Evolutionary conservation across 768 basidiomycete genomes (phyloP).

Genomic region (Dioszegia aurantiaca): DNA sequence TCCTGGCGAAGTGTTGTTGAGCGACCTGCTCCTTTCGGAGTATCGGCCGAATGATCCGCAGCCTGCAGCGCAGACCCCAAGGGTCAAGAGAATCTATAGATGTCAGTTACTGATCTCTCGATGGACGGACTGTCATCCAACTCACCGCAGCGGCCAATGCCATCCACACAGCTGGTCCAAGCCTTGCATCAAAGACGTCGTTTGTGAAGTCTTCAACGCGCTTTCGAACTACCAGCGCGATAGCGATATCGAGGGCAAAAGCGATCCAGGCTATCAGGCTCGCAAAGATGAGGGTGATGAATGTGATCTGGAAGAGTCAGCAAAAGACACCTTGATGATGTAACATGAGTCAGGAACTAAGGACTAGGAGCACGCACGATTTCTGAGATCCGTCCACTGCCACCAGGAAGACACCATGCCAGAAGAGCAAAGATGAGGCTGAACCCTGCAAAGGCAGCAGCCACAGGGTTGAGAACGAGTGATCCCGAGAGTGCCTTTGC

Average conservation of each 20-base stretch:
- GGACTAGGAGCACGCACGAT: conserved; percentile 30
- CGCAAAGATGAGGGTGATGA: conserved; percentile 34
- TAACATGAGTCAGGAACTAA: background rate
- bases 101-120: conserved; percentile 1
- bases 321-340: too few species aligned
- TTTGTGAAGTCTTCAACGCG: conserved; percentile 28
- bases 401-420: conserved; percentile 40
- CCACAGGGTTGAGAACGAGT: conserved; percentile 39
- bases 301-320: conserved; percentile 26
- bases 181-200: conserved; percentile 14
- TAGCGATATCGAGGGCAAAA: conserved; percentile 34
- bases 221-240: conserved; percentile 31
- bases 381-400: conserved; percentile 31
- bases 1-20: background rate
- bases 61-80: conserved; percentile 34
- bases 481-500: conserved; percentile 28
- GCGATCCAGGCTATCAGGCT: conserved; percentile 31
- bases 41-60: conserved; percentile 45
- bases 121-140: background rate
- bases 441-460: conserved; percentile 37
- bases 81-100: conserved; percentile 26
- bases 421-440: conserved; percentile 38
- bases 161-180: conserved; percentile 42
- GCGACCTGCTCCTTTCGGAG: conserved; percentile 1
- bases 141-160: conserved; percentile 36